Conservation (phyloP, 371 early-diverging fungal genomes). For the Parasitella parasitica region DNA sequence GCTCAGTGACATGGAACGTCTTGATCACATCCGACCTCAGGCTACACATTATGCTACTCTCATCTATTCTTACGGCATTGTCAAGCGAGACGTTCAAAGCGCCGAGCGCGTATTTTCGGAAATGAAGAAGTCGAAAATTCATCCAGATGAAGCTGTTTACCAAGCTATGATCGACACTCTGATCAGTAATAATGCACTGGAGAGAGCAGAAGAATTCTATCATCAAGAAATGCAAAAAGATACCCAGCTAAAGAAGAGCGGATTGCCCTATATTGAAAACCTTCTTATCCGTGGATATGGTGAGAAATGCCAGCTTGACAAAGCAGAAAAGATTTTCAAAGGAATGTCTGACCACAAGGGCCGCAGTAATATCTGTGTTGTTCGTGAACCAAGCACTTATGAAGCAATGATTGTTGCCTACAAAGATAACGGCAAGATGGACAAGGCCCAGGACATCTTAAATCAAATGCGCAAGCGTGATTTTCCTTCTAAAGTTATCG, state of each 20-base stretch:
- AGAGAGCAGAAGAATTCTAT: slow-evolving; percentile 48
- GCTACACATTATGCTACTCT: slow-evolving; percentile 63
- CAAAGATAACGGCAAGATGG: slow-evolving; percentile 43
- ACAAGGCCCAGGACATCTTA: slow-evolving; percentile 45
- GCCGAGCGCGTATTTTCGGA: slow-evolving; percentile 51
- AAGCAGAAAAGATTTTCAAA: slow-evolving; percentile 53
- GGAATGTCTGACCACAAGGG: slow-evolving; percentile 53
- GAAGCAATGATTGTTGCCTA: slow-evolving; percentile 64
- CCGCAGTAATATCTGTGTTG: slow-evolving; percentile 23
- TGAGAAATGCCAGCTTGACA: slow-evolving; percentile 36
- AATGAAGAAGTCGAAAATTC: slow-evolving; percentile 40
- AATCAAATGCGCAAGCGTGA: slow-evolving; percentile 45
- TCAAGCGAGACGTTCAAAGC: slow-evolving; percentile 52
- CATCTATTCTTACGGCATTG: slow-evolving; percentile 61
- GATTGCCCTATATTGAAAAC: slow-evolving; percentile 65
- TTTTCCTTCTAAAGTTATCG: slow-evolving; percentile 50
- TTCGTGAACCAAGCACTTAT: slow-evolving; percentile 66
- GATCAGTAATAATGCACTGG: slow-evolving; percentile 46
- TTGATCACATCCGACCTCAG: slow-evolving; percentile 45
- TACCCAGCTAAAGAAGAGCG: slow-evolving; percentile 25
- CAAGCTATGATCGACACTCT: slow-evolving; percentile 61
- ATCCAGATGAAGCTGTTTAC: slow-evolving; percentile 56
- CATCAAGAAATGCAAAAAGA: slow-evolving; percentile 18
- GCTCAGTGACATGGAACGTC: slow-evolving; percentile 48
- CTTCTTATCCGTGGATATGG: slow-evolving; percentile 67